Evolutionary conservation across 139 green algal species (phyloP).

Genomic region (Spirogloea muscicola): DNA sequence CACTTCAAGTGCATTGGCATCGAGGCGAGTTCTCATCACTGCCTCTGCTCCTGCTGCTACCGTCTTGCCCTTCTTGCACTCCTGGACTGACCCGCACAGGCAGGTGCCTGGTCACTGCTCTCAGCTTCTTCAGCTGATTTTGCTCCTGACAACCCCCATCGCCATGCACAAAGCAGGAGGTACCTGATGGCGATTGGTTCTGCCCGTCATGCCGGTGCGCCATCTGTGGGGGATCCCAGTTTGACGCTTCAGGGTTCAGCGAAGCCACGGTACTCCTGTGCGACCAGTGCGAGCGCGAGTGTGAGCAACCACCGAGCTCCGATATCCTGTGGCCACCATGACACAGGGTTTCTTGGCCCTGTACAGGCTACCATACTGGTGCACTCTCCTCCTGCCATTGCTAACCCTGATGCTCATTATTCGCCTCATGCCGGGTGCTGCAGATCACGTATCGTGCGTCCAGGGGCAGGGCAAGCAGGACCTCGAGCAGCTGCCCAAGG

Average conservation of each 20-base stretch:
- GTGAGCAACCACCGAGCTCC: too few species aligned
- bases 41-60: too few species aligned
- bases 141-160: neutral
- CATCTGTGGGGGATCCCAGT: conserved; percentile 46
- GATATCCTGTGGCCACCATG: too few species aligned
- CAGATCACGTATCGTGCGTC: conserved; percentile 49
- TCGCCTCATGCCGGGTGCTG: neutral
- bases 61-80: too few species aligned
- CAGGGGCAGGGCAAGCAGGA: neutral
- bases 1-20: conserved; percentile 53
- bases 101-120: too few species aligned
- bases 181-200: conserved; percentile 53
- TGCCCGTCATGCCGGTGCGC: conserved; percentile 50
- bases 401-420: too few species aligned
- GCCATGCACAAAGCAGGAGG: too few species aligned
- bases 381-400: too few species aligned
- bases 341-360: too few species aligned
- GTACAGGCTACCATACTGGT: too few species aligned
- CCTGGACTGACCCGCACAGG: too few species aligned
- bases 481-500: conserved; percentile 35
- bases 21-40: conserved; percentile 21
- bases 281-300: conserved; percentile 57
- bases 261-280: conserved; percentile 51
- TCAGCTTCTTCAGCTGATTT: neutral
- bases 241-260: conserved; percentile 23